Percentiles rank a stretch among this genome's conserved stretches.
These are phyloP conservation scores for Malus hybrid DNA, from an alignment of 331 rosid species.

Conservation along the genomic window DNA sequence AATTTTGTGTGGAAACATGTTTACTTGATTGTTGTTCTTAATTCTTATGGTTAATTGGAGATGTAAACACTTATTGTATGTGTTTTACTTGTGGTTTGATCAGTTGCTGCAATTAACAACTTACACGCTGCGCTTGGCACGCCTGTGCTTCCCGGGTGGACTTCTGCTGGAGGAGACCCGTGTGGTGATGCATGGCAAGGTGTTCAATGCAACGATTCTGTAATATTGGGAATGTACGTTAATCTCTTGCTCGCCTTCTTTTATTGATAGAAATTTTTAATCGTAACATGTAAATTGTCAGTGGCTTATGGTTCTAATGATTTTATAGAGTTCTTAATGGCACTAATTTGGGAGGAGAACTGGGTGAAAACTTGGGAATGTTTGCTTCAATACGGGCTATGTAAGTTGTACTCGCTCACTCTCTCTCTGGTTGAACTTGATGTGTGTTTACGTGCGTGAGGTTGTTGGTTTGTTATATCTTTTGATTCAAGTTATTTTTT, in stretches of 20 bases:
- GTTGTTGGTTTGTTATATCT: neutral
- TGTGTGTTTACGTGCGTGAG: neutral
- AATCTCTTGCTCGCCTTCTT: conserved; percentile 10
- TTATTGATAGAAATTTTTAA: neutral
- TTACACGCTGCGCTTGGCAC: conserved; percentile 60
- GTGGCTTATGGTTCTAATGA: conserved; percentile 20
- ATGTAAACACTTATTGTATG: neutral
- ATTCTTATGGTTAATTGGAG: neutral
- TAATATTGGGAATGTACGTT: conserved; percentile 58
- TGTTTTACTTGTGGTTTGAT: conserved; percentile 11
- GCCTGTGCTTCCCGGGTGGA: conserved; percentile 87
- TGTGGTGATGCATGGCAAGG: conserved; percentile 96
- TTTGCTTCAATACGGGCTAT: conserved; percentile 55
- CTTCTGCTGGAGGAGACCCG: conserved; percentile 73
- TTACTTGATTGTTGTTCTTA: neutral
- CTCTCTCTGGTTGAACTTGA: conserved; percentile 8
- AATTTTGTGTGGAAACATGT: neutral
- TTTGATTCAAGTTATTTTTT: neutral
- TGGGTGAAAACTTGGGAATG: conserved; percentile 59
- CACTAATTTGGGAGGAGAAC: conserved; percentile 85
- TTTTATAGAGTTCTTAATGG: conserved; percentile 56
- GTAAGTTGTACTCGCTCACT: conserved; percentile 42
- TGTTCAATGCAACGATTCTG: conserved; percentile 54
- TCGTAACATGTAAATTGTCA: neutral
- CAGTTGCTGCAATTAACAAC: conserved; percentile 75